Evolutionary conservation across 345 rosid species (phyloP).

Genomic region (Rhodamnia rubescens): DNA sequence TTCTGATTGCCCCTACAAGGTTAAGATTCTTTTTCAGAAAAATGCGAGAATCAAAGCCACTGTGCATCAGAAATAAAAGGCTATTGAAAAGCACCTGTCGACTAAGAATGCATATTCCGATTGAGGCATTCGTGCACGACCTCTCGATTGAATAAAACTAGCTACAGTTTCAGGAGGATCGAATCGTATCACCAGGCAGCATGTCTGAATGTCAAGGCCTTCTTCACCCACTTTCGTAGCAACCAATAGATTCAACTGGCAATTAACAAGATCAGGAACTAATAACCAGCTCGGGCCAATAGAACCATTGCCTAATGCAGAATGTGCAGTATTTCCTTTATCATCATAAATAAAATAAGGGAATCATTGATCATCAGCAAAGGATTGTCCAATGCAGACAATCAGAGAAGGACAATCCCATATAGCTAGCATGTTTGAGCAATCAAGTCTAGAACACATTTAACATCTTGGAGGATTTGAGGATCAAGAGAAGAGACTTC

Average conservation of each 20-base stretch:
- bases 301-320: background rate
- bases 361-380: background rate
- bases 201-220: slow-evolving; percentile 94
- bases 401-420: background rate
- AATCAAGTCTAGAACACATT: background rate
- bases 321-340: background rate
- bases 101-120: slow-evolving; percentile 95
- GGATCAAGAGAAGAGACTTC: background rate
- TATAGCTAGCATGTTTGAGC: background rate
- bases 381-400: background rate
- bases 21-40: slow-evolving; percentile 3
- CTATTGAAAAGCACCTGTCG: slow-evolving; percentile 44
- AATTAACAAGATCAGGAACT: slow-evolving; percentile 5
- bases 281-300: background rate
- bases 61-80: slow-evolving; percentile 1
- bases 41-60: background rate
- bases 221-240: slow-evolving; percentile 99
- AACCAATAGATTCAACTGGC: slow-evolving; percentile 82
- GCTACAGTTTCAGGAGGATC: slow-evolving; percentile 95
- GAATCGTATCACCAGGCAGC: slow-evolving; percentile 92
- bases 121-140: slow-evolving; percentile 91
- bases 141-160: slow-evolving; percentile 98
- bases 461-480: background rate
- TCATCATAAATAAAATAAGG: background rate
- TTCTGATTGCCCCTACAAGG: slow-evolving; percentile 56